Conservation (phyloP, 306 rosid species). For the Corylus avellana region DNA sequence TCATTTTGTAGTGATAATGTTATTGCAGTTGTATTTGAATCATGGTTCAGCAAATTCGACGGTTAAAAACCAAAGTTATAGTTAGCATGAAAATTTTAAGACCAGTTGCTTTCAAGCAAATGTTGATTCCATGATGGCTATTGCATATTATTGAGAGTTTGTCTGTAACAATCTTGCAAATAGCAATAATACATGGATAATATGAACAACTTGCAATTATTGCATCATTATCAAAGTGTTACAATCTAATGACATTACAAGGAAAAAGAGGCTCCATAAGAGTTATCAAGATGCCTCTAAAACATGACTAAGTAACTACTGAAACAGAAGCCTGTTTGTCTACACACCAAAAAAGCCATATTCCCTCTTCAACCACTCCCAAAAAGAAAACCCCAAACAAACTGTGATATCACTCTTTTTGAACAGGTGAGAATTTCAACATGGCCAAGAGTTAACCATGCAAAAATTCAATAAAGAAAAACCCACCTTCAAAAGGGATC, state of each 20-base stretch:
- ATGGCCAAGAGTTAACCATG: slow-evolving; percentile 52
- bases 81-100: not conserved
- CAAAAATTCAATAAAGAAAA: slow-evolving; percentile 35
- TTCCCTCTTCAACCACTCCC: slow-evolving; percentile 15
- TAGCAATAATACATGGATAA: not conserved
- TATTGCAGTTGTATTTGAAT: too few relatives aligned
- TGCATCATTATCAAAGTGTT: slow-evolving; percentile 18
- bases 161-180: not conserved
- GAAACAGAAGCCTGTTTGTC: slow-evolving; percentile 42
- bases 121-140: not conserved
- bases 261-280: slow-evolving; percentile 27
- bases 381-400: slow-evolving; percentile 31
- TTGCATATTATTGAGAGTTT: not conserved
- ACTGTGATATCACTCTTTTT: slow-evolving; percentile 37
- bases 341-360: slow-evolving; percentile 37
- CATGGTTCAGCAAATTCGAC: not conserved
- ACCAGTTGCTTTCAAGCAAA: not conserved
- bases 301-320: slow-evolving; percentile 28
- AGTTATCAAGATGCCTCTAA: slow-evolving; percentile 23
- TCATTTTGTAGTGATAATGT: too few relatives aligned
- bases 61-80: not conserved
- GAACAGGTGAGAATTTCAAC: slow-evolving; percentile 50
- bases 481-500: slow-evolving; percentile 56
- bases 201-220: slow-evolving; percentile 14
- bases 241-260: slow-evolving; percentile 15